Conservation (phyloP, 2,329 filamentous ascomycete species). For the Cordyceps fumosorosea region DNA sequence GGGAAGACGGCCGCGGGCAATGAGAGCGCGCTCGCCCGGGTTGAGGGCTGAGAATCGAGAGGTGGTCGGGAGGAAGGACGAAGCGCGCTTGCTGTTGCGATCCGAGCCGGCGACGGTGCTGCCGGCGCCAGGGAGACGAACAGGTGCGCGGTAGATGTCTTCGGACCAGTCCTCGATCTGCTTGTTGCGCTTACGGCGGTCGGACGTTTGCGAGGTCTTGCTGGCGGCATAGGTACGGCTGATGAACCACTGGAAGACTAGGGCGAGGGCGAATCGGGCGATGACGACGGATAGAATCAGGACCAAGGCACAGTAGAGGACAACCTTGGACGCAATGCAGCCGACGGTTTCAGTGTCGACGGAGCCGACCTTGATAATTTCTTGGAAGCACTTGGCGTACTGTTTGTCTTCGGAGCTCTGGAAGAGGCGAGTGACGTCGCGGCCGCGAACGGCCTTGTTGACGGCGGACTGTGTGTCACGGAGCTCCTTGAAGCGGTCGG, state of each 20-base stretch:
- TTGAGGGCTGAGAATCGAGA: constrained; percentile 93
- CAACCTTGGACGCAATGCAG: constrained; percentile 95
- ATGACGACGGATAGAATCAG: constrained; percentile 88
- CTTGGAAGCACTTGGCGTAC: constrained; percentile 77
- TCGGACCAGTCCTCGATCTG: constrained; percentile 98
- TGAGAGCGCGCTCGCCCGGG: constrained; percentile 57
- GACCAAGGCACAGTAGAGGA: constrained; percentile 85
- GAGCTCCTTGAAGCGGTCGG: constrained; percentile 72
- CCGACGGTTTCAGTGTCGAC: constrained; percentile 95
- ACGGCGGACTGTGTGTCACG: constrained; percentile 55
- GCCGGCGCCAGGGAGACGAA: constrained; percentile 69
- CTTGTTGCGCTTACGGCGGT: constrained; percentile 76
- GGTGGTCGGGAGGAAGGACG: constrained; percentile 81
- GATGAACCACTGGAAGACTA: constrained; percentile 96
- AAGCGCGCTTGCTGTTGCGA: constrained; percentile 70
- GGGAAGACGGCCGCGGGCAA: constrained; percentile 57
- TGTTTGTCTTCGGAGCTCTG: constrained; percentile 72
- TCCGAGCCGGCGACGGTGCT: constrained; percentile 58
- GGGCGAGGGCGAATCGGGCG: constrained; percentile 79
- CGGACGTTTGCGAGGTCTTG: constrained; percentile 76
- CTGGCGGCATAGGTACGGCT: constrained; percentile 75
- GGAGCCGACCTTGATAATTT: constrained; percentile 92
- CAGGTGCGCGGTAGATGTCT: constrained; percentile 90
- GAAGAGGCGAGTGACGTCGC: constrained; percentile 84
- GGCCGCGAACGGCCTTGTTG: constrained; percentile 64